phyloP scores from a whole-genome alignment of 306 rosid genomes.

The Betula pendula region DNA sequence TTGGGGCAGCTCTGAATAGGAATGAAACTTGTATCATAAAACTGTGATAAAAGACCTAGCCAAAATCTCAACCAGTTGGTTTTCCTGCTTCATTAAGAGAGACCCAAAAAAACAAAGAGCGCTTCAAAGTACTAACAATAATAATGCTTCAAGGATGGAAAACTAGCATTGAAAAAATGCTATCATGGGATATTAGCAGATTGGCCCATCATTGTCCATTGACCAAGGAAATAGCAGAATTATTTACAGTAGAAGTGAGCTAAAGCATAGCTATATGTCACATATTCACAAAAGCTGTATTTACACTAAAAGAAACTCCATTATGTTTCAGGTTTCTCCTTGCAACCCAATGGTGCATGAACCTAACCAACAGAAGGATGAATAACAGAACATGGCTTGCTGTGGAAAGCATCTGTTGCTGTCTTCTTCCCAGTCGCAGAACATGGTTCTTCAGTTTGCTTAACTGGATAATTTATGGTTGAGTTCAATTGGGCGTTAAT shows the following conservation, averaged over 20 bases:
- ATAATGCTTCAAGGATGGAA: neutral
- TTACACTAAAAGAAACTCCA: slow-evolving; percentile 14
- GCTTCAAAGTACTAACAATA: neutral
- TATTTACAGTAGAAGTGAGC: slow-evolving; percentile 14
- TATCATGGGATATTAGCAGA: neutral
- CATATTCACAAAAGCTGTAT: slow-evolving; percentile 26
- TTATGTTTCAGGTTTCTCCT: neutral
- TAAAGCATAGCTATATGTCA: slow-evolving; percentile 15
- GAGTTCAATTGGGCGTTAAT: neutral
- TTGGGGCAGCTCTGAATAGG: neutral
- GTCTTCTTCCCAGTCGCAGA: neutral
- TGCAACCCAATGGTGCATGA: neutral
- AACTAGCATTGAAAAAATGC: neutral
- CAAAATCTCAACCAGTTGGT: neutral
- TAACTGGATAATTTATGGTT: neutral
- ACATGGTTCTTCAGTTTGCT: neutral
- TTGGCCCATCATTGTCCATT: neutral
- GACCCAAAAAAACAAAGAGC: too few relatives aligned
- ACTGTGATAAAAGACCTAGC: neutral
- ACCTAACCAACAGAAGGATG: neutral
- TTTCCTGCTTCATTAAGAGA: neutral
- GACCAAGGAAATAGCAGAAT: neutral
- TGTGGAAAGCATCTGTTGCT: neutral
- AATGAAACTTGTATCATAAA: too few relatives aligned
- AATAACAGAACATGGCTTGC: slow-evolving; percentile 11